Base-by-base conservation (phyloP, 2,329 filamentous ascomycete species). In the Colletotrichum trifolii region DNA sequence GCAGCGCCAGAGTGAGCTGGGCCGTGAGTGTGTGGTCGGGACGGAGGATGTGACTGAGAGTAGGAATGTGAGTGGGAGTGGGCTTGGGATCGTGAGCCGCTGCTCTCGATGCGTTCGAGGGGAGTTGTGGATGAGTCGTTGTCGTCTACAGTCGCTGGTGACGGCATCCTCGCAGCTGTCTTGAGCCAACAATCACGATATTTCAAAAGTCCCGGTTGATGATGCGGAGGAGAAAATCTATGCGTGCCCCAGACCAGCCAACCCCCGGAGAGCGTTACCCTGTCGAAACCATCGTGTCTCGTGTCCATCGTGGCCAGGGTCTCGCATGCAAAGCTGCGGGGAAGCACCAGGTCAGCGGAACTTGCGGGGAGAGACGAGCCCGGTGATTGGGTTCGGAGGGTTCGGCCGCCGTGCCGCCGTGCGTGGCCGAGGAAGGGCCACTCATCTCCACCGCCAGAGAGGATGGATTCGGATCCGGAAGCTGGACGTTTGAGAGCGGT, bases 321-420 rank as follows among this genome's bases (percentile, higher is more conserved):
- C 25, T 25, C 34, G 43, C 61, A 54, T 60, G 53, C 42, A 54
- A 7, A 60, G 56, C 61, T 54, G 55, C 61, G 61, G 61, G 61
- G 61, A 54, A 54, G 25, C 25, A 36, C 62, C 57, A 46, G 50
- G 46, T 47, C 42, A 42, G 57, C 57, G 57, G 62, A 56, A 42
- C 25, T 15, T 62, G 62, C 50, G 62, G 62, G 57, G 62, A 43
- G 48, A 8, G 17, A 8, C 3, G 9, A 2, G 34, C n/a, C n/a
- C 33, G 39, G n/a, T 33, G 49, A 64, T 64, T 64, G 61, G 58
- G 6, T 17, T 8, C 25, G 34, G 13, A 25, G 35, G 42, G 13
- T 39, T 13, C 38, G 17, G 53, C 17, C 7, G 13, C 12, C n/a
- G 13, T 52, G 53, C 17, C 7, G 13, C 12, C n/a, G 13, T 52